These are phyloP conservation scores for Baeospora myosura DNA, from an alignment of 1,284 basidiomycete genomes.

Conservation along the genomic window DNA sequence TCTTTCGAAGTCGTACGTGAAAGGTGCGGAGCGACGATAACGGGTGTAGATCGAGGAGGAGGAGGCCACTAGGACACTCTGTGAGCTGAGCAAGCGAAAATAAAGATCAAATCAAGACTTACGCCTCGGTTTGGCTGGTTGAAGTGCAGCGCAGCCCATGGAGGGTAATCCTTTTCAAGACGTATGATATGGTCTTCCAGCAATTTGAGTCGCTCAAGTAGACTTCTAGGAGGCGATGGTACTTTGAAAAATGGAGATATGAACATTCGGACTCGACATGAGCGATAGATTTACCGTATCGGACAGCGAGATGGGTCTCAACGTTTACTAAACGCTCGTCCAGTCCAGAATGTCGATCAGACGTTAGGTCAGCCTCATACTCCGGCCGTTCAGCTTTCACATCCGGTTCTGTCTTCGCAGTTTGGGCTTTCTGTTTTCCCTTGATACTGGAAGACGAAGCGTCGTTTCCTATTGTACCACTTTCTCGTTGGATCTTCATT, in stretches of 20 bases:
- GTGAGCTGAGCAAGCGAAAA: conserved; percentile 5
- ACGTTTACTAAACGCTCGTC: conserved; percentile 56
- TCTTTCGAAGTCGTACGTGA: conserved; percentile 7
- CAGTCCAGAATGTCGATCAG: conserved; percentile 46
- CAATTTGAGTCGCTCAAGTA: conserved; percentile 57
- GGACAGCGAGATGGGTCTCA: conserved; percentile 62
- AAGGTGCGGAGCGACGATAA: conserved; percentile 64
- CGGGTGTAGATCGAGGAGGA: conserved; percentile 63
- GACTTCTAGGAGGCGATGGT: conserved; percentile 55
- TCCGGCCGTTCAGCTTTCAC: conserved; percentile 17
- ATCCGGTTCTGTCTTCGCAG: conserved; percentile 17
- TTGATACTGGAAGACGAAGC: conserved; percentile 1
- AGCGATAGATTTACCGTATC: conserved; percentile 49
- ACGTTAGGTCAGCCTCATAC: conserved; percentile 24
- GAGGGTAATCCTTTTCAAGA: conserved; percentile 71
- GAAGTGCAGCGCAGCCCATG: conserved; percentile 78
- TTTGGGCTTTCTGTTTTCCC: conserved; percentile 14
- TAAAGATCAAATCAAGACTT: conserved; percentile 22
- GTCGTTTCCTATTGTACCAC: neutral
- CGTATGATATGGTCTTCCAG: conserved; percentile 69
- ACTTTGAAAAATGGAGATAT: conserved; percentile 27
- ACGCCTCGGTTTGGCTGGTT: conserved; percentile 74
- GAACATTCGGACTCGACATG: too few species aligned
- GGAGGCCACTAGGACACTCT: conserved; percentile 57
- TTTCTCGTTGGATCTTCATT: conserved; percentile 19